Conservation (phyloP, 1,284 basidiomycete genomes). For the Tremellales sp. region DNA sequence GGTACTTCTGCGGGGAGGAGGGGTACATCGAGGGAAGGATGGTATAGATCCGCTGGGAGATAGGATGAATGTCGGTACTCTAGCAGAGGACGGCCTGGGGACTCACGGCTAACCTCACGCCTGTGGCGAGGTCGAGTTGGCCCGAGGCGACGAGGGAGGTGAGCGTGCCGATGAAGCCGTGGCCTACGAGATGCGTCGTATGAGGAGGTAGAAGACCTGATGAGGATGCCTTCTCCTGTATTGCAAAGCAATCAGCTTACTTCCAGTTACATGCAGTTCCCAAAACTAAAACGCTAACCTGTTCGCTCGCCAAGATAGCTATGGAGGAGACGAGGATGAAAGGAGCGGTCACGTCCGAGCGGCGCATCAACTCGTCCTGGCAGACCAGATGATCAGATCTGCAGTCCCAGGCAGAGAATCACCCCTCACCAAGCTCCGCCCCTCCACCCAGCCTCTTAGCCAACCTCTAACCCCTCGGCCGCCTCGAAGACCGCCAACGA, state of each 20-base stretch:
- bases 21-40: conserved; percentile 21
- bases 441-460: conserved; percentile 47
- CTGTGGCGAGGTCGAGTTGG: conserved; percentile 40
- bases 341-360: conserved; percentile 44
- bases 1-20: conserved; percentile 16
- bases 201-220: conserved; percentile 34
- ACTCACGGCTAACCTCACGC: conserved; percentile 41
- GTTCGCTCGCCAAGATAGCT: conserved; percentile 44
- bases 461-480: conserved; percentile 32
- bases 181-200: conserved; percentile 44
- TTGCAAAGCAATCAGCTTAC: background rate
- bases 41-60: conserved; percentile 36
- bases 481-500: conserved; percentile 30
- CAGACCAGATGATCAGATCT: background rate
- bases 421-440: conserved; percentile 38
- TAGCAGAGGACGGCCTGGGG: background rate
- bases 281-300: conserved; percentile 24
- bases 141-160: conserved; percentile 45
- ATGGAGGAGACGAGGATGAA: conserved; percentile 47
- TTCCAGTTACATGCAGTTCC: background rate
- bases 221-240: conserved; percentile 31
- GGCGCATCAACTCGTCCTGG: conserved; percentile 45
- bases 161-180: conserved; percentile 47
- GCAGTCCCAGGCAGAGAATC: background rate
- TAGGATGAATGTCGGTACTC: background rate